phyloP scores from a whole-genome alignment of 2,329 filamentous ascomycete species.

The Aspergillus caelatus region DNA sequence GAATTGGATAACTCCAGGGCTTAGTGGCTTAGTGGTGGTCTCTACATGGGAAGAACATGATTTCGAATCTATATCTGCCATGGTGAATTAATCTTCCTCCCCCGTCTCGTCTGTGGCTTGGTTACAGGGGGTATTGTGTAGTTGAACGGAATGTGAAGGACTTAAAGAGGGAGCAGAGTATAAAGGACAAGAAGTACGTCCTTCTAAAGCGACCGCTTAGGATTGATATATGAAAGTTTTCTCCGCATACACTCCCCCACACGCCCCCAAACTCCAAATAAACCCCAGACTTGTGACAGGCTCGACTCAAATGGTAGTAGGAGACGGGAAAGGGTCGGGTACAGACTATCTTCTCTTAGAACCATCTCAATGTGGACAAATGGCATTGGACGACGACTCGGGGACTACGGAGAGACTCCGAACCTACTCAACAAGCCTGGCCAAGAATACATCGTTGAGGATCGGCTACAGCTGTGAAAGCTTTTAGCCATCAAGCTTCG shows the following conservation, averaged over 20 bases:
- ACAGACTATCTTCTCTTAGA: too few relatives aligned
- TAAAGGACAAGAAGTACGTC: too few relatives aligned
- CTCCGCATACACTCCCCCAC: neutral
- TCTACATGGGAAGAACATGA: slow-evolving; percentile 13
- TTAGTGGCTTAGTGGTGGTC: slow-evolving; percentile 1
- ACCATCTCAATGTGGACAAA: neutral
- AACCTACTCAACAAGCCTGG: neutral
- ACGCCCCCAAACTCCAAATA: neutral
- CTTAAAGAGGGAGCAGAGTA: too few relatives aligned
- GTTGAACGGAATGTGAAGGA: neutral
- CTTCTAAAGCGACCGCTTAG: neutral
- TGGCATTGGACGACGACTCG: neutral
- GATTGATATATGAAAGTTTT: neutral
- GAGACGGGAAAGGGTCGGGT: too few relatives aligned
- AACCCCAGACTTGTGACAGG: neutral
- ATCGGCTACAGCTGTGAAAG: neutral
- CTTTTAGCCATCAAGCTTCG: slow-evolving; percentile 7
- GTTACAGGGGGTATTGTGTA: neutral
- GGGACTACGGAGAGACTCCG: neutral
- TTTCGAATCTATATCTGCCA: slow-evolving; percentile 13
- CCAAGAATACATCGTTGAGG: neutral
- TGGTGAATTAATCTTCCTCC: neutral
- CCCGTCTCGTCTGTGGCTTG: neutral
- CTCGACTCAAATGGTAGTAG: too few relatives aligned
- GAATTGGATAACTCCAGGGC: neutral